Evolutionary conservation across 805 yeast genomes (phyloP).

Genomic region (Ogataea pilisensis): DNA sequence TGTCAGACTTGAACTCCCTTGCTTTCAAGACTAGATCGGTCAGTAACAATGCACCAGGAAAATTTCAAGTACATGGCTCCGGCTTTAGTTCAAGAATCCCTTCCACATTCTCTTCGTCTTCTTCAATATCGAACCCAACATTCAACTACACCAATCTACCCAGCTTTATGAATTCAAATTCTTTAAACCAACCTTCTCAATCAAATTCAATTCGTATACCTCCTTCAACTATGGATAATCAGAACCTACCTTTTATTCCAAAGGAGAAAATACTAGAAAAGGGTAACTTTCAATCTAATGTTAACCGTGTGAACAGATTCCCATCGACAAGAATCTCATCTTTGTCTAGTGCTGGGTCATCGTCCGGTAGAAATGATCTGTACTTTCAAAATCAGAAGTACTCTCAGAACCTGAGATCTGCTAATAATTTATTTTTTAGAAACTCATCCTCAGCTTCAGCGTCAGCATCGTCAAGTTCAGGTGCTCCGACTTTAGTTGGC

Average conservation of each 20-base stretch:
- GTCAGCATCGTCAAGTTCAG: neutral
- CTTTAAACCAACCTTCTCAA: conserved; percentile 4
- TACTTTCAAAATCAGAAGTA: conserved; percentile 1
- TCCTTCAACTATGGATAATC: conserved; percentile 6
- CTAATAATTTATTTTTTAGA: too few relatives aligned
- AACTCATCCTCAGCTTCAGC: too few relatives aligned
- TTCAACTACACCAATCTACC: conserved; percentile 17
- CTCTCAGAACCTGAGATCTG: conserved; percentile 3
- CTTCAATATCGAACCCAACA: conserved; percentile 12
- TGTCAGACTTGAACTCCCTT: too few relatives aligned
- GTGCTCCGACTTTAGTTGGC: neutral
- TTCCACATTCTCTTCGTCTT: conserved; percentile 11
- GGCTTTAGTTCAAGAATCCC: conserved; percentile 3
- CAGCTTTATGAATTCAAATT: conserved; percentile 11
- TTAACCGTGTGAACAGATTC: conserved; percentile 1
- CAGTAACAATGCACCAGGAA: neutral
- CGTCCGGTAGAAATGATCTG: conserved; percentile 1
- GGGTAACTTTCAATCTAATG: neutral
- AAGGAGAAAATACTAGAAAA: conserved; percentile 11
- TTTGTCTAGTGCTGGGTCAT: conserved; percentile 1
- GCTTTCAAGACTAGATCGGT: neutral
- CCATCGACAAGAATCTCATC: conserved; percentile 13
- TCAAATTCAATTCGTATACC: conserved; percentile 10
- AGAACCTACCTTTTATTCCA: conserved; percentile 17
- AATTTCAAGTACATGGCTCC: neutral